A percentile compares a stretch with the other conserved stretches of the same genome.
phyloP scores from a whole-genome alignment of 2,329 filamentous ascomycete species.

The Penicillium nordicum region DNA sequence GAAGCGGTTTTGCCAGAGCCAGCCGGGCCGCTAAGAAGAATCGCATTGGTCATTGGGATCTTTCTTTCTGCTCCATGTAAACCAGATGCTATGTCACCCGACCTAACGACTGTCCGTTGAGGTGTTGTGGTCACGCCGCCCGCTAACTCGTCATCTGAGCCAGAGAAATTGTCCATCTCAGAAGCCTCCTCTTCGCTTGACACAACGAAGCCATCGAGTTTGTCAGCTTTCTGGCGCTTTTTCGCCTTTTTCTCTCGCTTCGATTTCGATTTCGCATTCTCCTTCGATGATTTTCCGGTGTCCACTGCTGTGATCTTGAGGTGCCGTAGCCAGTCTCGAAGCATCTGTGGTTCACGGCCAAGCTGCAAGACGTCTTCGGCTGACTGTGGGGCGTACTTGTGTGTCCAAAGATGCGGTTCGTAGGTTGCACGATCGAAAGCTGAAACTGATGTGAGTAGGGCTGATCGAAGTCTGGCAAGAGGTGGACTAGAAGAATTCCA shows the following conservation, averaged over 20 bases:
- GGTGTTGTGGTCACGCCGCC: slow-evolving; percentile 36
- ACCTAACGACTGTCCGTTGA: slow-evolving; percentile 42
- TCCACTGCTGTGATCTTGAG: slow-evolving; percentile 75
- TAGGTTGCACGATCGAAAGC: slow-evolving; percentile 77
- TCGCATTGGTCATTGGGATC: slow-evolving; percentile 63
- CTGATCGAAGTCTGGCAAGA: slow-evolving; percentile 57
- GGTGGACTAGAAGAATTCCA: slow-evolving; percentile 51
- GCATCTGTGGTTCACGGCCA: slow-evolving; percentile 64
- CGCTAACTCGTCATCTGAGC: slow-evolving; percentile 53
- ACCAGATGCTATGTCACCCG: slow-evolving; percentile 35
- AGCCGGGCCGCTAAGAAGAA: slow-evolving; percentile 84
- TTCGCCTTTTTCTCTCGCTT: slow-evolving; percentile 33
- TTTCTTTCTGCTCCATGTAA: slow-evolving; percentile 39
- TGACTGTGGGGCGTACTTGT: slow-evolving; percentile 75
- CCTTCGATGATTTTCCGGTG: slow-evolving; percentile 47
- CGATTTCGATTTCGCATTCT: slow-evolving; percentile 25
- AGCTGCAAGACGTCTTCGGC: slow-evolving; percentile 72
- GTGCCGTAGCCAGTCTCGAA: slow-evolving; percentile 77
- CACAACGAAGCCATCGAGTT: slow-evolving; percentile 76
- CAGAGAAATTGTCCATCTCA: slow-evolving; percentile 66
- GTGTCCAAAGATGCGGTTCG: slow-evolving; percentile 69
- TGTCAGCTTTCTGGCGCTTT: slow-evolving; percentile 66
- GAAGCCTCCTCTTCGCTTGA: slow-evolving; percentile 71
- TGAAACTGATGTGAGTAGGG: slow-evolving; percentile 62
- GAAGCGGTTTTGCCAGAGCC: slow-evolving; percentile 93